Base-by-base conservation (phyloP, 2,329 filamentous ascomycete genomes). In the Apiospora rasikravindrae region DNA sequence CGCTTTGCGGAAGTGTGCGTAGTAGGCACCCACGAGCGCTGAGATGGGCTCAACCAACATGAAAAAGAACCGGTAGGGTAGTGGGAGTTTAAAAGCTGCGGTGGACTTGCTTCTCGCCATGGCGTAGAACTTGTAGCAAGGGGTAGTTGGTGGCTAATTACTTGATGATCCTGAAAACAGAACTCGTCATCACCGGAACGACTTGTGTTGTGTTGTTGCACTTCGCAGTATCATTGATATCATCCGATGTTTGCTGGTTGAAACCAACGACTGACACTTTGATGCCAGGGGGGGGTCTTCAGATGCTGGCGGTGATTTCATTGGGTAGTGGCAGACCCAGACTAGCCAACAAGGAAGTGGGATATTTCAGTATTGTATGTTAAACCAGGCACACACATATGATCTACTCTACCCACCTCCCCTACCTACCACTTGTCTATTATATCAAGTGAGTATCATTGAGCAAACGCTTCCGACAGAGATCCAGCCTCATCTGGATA, bases 11-110 rank as follows among this genome's bases (percentile, higher is more conserved):
- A 86, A 85, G 75, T 89, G 84, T 33, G 84, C 84, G 78, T 81
- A 88, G 79, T 83, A 89, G 44, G 88, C 88, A 67, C 87, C 87
- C 6, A 84, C 82, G 29, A 89, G 83, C 37, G 88, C 87, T 0
- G 86, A 87, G 69, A 88, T 75, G 57, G 88, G 88, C 81, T 96
- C 93, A 77, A 95, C 84, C 78, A 91, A 86, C 74, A 95, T 89
- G 84, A 95, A 95, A 85, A 95, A 94, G 79, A 91, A 76, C 72
- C 88, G 88, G 84, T 95, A 95, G 74, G 85, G 75, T 47, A 87
- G 76, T 29, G 92, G 92, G 49, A 93, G 86, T 71, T 80, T 80
- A 73, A 87, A 83, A 16, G 67, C 33, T 24, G 33, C 69, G 26
- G 67, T 49, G 53, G 66, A 26, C 57, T 42, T 33, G 19, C 42